These are phyloP conservation scores for Aspergillus leporis DNA, from an alignment of 495 filamentous ascomycete genomes.

Conservation along the genomic window DNA sequence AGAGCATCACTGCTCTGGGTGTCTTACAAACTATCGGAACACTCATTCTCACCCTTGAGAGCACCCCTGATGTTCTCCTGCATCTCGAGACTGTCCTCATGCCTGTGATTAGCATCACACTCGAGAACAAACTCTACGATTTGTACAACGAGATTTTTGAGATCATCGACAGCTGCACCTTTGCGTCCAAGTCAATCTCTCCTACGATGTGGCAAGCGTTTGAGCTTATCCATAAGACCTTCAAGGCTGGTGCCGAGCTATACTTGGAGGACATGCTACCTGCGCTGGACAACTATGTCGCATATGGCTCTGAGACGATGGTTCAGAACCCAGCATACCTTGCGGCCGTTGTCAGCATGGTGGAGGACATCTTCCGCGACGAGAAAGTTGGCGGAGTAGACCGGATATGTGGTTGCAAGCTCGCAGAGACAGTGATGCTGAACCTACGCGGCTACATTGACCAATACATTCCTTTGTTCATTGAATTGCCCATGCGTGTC, in stretches of 20 bases:
- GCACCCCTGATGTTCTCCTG: conserved; percentile 88
- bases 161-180: conserved; percentile 99
- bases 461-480: conserved; percentile 79
- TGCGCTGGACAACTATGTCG: conserved; percentile 93
- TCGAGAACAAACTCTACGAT: conserved; percentile 97
- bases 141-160: conserved; percentile 98
- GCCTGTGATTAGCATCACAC: conserved; percentile 92
- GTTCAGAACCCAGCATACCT: conserved; percentile 83
- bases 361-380: conserved; percentile 71
- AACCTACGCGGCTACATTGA: conserved; percentile 91
- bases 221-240: conserved; percentile 91
- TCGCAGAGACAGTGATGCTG: conserved; percentile 95
- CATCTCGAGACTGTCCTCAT: conserved; percentile 95
- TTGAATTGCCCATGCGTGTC: conserved; percentile 83
- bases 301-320: conserved; percentile 80
- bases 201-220: conserved; percentile 98
- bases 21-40: conserved; percentile 98
- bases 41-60: conserved; percentile 93
- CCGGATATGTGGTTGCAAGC: conserved; percentile 97
- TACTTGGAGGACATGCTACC: conserved; percentile 99
- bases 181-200: conserved; percentile 91
- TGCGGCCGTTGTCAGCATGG: conserved; percentile 83
- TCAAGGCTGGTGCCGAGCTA: conserved; percentile 94
- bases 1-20: conserved; percentile 95
- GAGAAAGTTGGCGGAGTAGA: conserved; percentile 93